Conservation (phyloP, 73 alveolate genomes). For the Breviolum minutum region DNA sequence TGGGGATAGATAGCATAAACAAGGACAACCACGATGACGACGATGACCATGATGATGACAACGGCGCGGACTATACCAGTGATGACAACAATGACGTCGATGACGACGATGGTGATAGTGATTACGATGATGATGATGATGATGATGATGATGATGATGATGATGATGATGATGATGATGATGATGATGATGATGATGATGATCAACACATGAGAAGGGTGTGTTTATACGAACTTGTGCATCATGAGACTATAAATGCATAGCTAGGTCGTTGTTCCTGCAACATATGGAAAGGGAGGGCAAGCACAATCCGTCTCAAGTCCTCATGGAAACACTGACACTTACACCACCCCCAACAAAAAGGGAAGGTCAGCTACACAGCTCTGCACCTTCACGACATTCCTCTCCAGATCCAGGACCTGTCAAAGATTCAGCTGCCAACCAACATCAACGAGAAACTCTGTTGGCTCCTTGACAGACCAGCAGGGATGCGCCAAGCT, state of each 20-base stretch:
- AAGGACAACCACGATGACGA: neutral
- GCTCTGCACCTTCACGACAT: neutral
- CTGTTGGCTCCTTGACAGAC: slow-evolving; percentile 22
- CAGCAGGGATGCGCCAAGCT: slow-evolving; percentile 44
- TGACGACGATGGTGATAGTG: neutral
- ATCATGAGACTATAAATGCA: no score
- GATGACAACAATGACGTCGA: neutral
- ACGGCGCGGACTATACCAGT: neutral
- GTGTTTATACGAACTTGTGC: no score
- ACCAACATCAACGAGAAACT: neutral
- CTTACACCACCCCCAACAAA: neutral
- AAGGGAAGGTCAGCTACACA: neutral
- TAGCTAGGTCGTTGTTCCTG: no score
- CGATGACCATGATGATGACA: neutral
- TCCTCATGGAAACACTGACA: no score
- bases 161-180: no score
- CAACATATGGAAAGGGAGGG: no score
- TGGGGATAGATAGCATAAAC: neutral
- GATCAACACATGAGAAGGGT: no score
- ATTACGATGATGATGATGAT: neutral
- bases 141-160: no score
- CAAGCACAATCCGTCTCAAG: no score
- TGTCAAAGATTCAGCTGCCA: neutral
- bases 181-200: no score
- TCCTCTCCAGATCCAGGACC: slow-evolving; percentile 2